Conservation (phyloP, 1,139 yeast genomes). For the Nakaseomyces bracarensis region DNA sequence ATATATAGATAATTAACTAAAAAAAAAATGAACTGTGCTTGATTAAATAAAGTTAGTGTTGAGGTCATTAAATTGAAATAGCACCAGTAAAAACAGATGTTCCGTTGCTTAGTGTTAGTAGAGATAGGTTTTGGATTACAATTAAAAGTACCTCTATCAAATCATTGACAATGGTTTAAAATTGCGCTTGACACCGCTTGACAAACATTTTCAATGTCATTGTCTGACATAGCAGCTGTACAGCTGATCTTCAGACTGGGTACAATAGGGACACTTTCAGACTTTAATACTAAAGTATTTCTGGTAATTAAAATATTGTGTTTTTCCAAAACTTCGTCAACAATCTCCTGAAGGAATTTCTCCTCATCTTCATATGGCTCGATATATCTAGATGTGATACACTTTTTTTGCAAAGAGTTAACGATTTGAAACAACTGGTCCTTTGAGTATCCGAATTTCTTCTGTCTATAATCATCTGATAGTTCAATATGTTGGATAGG, state of each 20-base stretch:
- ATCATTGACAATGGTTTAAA: constrained; percentile 1
- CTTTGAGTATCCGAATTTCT: constrained; percentile 25
- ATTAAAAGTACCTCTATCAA: no score
- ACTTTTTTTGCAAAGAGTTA: constrained; percentile 27
- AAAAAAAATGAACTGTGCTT: background rate
- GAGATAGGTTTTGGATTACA: no score
- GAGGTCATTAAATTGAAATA: background rate
- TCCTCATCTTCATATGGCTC: constrained; percentile 51
- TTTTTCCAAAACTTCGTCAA: constrained; percentile 44
- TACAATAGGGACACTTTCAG: constrained; percentile 66
- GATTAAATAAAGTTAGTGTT: background rate
- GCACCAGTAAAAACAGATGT: no score
- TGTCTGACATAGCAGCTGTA: constrained; percentile 44
- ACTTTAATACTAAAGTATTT: constrained; percentile 59
- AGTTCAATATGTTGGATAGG: constrained; percentile 62
- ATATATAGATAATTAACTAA: background rate
- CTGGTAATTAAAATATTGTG: constrained; percentile 59
- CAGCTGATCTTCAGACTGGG: constrained; percentile 64
- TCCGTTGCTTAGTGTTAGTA: no score
- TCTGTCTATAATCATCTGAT: constrained; percentile 34
- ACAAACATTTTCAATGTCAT: constrained; percentile 40
- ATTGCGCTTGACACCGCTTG: constrained; percentile 2
- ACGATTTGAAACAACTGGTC: constrained; percentile 25
- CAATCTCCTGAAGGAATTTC: constrained; percentile 53
- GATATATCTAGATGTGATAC: constrained; percentile 29